Base-by-base conservation (phyloP, 164 flowering plant species). In the Vitis cinerea region DNA sequence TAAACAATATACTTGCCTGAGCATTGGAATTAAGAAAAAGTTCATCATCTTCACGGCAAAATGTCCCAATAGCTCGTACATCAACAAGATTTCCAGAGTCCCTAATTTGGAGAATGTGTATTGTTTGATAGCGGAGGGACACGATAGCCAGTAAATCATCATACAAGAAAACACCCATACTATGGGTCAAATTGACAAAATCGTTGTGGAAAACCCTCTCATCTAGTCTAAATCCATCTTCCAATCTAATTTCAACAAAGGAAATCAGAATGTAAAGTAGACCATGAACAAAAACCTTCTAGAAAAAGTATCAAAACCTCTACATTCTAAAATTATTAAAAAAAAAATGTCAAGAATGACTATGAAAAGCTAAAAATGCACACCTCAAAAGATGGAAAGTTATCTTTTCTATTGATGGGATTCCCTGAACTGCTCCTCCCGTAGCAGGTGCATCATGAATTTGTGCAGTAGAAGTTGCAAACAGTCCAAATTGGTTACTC, bases 11-110 rank as follows among this genome's bases (percentile, higher is more conserved):
- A 78, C 90, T 86, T 87, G 79, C 99, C 97, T 90, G 98, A 70
- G 90, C 71, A 84, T 79, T 86, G 30, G 97, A 91, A 77, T 82
- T 83, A 54, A 93, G 84, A 72, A 96, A 96, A 67, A 96, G 93
- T 72, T 93, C 97, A 81, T 96, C 99, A 84, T 96, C 99, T 79
- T 96, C 99, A 59, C 86, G 88, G 67, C 99, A 96, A 73, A 79
- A 89, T 66, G 79, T 74, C 70, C 99, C 99, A 78, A 90, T 29
- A 85, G 84, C 44, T 97, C 87, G 30, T 90, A 89, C 80, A 88
- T 83, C 72, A 93, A 98, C 70, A 92, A 88, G 76, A 84, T 77
- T 4, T 98, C 99, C 7, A 37, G 44, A 23, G 92, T 87, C 50
- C 90, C 99, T 86, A 59, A 96, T 86, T 81, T 96, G 99, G 31